Evolutionary conservation across 2,329 filamentous ascomycete species (phyloP).

Genomic region (Fusarium burgessii): DNA sequence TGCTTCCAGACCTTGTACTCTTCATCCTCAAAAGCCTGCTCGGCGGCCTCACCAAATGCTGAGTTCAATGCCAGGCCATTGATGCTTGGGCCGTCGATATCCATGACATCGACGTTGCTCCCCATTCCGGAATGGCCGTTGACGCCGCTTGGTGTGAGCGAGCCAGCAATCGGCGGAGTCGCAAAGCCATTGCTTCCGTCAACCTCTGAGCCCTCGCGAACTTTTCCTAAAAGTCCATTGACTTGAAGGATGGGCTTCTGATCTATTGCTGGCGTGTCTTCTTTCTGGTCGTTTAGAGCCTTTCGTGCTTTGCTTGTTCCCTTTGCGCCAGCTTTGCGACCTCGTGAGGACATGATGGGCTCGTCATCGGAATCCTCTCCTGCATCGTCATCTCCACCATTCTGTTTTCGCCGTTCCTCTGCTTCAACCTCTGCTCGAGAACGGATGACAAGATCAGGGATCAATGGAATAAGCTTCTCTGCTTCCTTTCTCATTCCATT

Average conservation of each 20-base stretch:
- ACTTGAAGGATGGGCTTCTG: slow-evolving; percentile 78
- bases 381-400: slow-evolving; percentile 83
- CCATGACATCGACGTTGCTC: slow-evolving; percentile 86
- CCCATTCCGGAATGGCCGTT: slow-evolving; percentile 75
- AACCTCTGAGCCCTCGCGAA: slow-evolving; percentile 81
- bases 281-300: slow-evolving; percentile 77
- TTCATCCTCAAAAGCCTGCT: slow-evolving; percentile 88
- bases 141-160: slow-evolving; percentile 78
- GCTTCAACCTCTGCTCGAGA: slow-evolving; percentile 95
- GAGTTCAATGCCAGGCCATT: slow-evolving; percentile 73
- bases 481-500: slow-evolving; percentile 98
- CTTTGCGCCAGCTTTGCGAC: slow-evolving; percentile 83
- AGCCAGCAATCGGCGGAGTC: slow-evolving; percentile 82
- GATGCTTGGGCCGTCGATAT: slow-evolving; percentile 82
- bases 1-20: slow-evolving; percentile 99
- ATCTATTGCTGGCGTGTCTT: slow-evolving; percentile 82
- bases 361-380: slow-evolving; percentile 96
- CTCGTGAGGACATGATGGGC: slow-evolving; percentile 97
- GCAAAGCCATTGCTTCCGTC: slow-evolving; percentile 88
- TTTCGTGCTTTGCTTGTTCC: slow-evolving; percentile 83
- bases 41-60: slow-evolving; percentile 72
- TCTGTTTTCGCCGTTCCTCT: slow-evolving; percentile 85
- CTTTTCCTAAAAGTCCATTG: slow-evolving; percentile 71
- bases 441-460: slow-evolving; percentile 90
- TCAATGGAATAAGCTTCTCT: slow-evolving; percentile 93